These are phyloP conservation scores for Leccinum laetum DNA, from an alignment of 1,284 basidiomycete genomes.

Conservation along the genomic window DNA sequence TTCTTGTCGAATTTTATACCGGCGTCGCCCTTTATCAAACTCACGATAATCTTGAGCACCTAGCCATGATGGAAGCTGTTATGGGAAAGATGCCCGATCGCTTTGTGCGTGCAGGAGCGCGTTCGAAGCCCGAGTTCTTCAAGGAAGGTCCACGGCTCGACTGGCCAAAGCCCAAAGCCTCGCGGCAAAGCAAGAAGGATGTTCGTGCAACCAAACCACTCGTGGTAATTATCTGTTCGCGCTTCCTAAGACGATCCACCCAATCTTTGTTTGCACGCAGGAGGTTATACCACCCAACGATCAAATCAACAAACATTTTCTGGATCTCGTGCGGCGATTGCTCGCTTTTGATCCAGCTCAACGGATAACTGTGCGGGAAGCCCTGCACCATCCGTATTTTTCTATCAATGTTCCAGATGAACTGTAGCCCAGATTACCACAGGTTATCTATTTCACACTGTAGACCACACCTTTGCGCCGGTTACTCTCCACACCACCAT, in stretches of 20 bases:
- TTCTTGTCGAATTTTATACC: constrained; percentile 98
- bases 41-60: constrained; percentile 98
- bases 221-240: constrained; percentile 47
- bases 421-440: constrained; percentile 42
- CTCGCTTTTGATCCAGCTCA: constrained; percentile 91
- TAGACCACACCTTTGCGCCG: constrained; percentile 32
- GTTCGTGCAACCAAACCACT: constrained; percentile 86
- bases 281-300: constrained; percentile 83
- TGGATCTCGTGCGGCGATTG: constrained; percentile 85
- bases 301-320: constrained; percentile 75
- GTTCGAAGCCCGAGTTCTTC: constrained; percentile 92
- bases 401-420: constrained; percentile 59
- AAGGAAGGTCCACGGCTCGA: constrained; percentile 82
- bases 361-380: constrained; percentile 85
- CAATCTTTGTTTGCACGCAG: constrained; percentile 37
- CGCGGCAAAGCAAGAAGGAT: constrained; percentile 92
- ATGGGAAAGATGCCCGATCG: constrained; percentile 96
- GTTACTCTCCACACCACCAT: constrained; percentile 22
- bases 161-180: constrained; percentile 88
- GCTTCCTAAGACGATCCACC: constrained; percentile 11
- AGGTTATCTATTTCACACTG: constrained; percentile 36
- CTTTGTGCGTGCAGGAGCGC: constrained; percentile 71
- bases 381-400: constrained; percentile 88
- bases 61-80: constrained; percentile 99
- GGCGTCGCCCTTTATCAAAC: constrained; percentile 98